Evolutionary conservation across 345 rosid species (phyloP).

Genomic region (Rhizophora apiculata): DNA sequence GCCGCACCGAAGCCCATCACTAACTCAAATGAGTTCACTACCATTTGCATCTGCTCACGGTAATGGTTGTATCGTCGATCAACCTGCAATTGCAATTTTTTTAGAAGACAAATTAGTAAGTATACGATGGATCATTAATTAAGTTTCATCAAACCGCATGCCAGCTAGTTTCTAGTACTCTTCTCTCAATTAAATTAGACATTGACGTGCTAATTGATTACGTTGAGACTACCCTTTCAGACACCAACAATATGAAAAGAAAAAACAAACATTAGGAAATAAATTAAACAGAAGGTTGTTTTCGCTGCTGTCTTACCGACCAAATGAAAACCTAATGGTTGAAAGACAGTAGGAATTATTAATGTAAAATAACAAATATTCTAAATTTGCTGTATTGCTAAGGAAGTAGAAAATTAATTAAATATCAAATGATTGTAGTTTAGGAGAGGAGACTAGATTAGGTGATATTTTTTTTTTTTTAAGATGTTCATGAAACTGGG

Average conservation of each 20-base stretch:
- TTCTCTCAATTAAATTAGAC: no score
- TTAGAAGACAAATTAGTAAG: constrained; percentile 6
- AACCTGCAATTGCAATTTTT: constrained; percentile 47
- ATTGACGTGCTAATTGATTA: no score
- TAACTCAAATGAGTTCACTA: constrained; percentile 88
- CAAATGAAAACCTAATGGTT: neutral
- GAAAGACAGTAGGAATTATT: constrained; percentile 1
- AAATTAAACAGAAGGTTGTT: neutral
- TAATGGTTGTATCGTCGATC: constrained; percentile 89
- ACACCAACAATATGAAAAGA: neutral
- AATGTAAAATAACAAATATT: neutral
- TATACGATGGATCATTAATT: constrained; percentile 9
- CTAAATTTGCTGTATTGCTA: neutral
- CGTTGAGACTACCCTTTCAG: neutral
- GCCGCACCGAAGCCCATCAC: constrained; percentile 94
- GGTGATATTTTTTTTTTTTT: neutral
- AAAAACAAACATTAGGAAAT: neutral
- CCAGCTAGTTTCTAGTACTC: neutral
- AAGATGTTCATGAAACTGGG: neutral
- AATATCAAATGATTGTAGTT: neutral
- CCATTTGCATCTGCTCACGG: constrained; percentile 97
- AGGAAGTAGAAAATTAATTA: neutral
- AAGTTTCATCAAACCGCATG: constrained; percentile 1
- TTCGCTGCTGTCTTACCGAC: neutral
- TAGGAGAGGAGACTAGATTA: constrained; percentile 1